Evolutionary conservation across 1,284 basidiomycete species (phyloP), one percentile per base, ranked within the genome.

Genomic region (Tilletia caries): DNA sequence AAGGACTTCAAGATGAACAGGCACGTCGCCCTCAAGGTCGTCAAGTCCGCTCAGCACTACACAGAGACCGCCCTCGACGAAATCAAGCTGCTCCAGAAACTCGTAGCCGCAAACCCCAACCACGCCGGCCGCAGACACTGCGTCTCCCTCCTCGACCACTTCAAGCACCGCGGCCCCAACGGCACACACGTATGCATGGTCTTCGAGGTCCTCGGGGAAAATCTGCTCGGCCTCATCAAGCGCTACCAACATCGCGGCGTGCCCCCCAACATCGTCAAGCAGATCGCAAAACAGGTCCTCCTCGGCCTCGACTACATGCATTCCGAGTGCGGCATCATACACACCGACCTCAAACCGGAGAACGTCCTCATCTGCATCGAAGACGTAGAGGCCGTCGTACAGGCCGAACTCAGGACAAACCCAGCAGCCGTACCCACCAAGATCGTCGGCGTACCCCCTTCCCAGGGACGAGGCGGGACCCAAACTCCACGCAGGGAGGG

Each of bases 161-260:
- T 98, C 85, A 89, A 91, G 46, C 96, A 98, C 85, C 91, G 91
- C 72, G 96, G 95, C 0, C 95, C 95, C 18, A 97, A 98, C 83
- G 95, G 95, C 64, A 91, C 89, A 23, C 95, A 98, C 85, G 92
- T 98, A 74, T 98, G 96, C 88, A 98, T 98, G 95, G 95, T 98
- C 20, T 98, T 98, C 82, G 95, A 98, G 85, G 96, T 98, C 43
- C 88, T 98, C 12, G 95, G 96, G 69, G 96, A 98, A 86, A 98
- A 97, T 83, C 86, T 98, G n/a, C 88, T 98, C 0, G 95, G 95
- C 1, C 88, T 98, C 77, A 97, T 98, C 88, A 97, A 96, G 85
- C 89, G 95, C 25, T 90, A 93, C 84, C 91, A 92, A 86, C 93
- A 97, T 85, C 92, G 93, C 77, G 95, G 96, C 73, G 94, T 98